These are phyloP conservation scores for Pythium volutum DNA, from an alignment of 352 stramenopile genomes.

Conservation along the genomic window DNA sequence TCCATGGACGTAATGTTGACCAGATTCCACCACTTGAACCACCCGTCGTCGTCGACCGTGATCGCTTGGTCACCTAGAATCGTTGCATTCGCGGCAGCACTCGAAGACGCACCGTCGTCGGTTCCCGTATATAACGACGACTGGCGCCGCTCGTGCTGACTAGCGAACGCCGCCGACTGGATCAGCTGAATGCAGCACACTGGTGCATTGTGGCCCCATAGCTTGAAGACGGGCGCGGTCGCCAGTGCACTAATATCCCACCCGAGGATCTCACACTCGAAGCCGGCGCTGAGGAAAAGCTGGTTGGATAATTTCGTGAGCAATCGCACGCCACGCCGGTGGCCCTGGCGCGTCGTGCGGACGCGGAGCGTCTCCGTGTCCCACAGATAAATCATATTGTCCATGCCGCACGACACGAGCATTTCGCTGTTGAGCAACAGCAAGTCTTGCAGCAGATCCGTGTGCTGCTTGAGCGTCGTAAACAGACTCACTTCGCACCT, in stretches of 20 bases:
- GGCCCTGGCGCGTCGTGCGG: constrained; percentile 45
- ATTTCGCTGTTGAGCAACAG: constrained; percentile 69
- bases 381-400: constrained; percentile 73
- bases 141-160: constrained; percentile 3
- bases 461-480: constrained; percentile 62
- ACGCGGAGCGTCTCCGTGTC: constrained; percentile 51
- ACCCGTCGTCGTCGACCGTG: constrained; percentile 75
- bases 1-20: constrained; percentile 60
- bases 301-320: constrained; percentile 60
- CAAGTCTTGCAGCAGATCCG: constrained; percentile 68
- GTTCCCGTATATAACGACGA: neutral
- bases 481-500: constrained; percentile 54
- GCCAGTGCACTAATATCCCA: constrained; percentile 70
- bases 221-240: constrained; percentile 58
- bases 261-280: constrained; percentile 70
- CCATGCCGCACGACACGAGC: constrained; percentile 73
- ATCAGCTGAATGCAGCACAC: constrained; percentile 72
- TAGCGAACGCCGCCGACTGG: constrained; percentile 27
- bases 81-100: neutral
- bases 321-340: constrained; percentile 59
- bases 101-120: neutral
- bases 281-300: constrained; percentile 72
- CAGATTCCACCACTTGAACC: constrained; percentile 84
- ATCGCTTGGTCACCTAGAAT: constrained; percentile 65
- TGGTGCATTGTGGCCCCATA: constrained; percentile 63